Percentiles rank a stretch among this genome's conserved stretches.
These are phyloP conservation scores for Nannochloropsis salina DNA, from an alignment of 108 stramenopile genomes.

Conservation along the genomic window DNA sequence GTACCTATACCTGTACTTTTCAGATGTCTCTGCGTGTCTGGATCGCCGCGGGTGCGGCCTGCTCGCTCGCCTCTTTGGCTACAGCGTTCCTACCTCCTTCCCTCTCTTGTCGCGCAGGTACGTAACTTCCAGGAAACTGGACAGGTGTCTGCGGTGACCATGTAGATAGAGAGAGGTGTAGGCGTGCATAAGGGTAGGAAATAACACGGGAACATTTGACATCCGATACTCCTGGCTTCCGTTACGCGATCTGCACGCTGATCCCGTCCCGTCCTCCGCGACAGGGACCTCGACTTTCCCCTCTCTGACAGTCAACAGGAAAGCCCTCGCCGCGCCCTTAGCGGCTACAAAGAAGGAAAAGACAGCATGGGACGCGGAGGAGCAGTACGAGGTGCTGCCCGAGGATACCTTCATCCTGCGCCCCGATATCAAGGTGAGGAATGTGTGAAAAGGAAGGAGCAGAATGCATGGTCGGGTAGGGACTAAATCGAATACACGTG, in stretches of 20 bases:
- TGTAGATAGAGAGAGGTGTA: no score
- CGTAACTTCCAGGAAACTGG: not conserved
- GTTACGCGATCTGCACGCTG: no score
- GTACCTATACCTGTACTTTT: no score
- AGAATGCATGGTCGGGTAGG: not conserved
- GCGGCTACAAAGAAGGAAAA: not conserved
- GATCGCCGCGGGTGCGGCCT: not conserved
- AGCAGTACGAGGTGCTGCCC: not conserved
- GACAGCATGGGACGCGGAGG: not conserved
- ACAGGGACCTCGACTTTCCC: no score
- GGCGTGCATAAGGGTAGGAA: no score
- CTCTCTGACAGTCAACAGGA: not conserved
- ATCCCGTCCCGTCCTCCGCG: no score
- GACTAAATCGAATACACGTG: not conserved
- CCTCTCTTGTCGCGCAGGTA: not conserved
- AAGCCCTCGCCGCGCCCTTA: not conserved
- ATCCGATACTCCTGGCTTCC: no score
- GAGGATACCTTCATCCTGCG: not conserved
- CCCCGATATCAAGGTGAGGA: conserved; percentile 2
- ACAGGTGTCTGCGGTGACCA: no score
- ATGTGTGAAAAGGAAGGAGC: not conserved
- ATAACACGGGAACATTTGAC: no score
- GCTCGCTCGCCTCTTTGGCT: conserved; percentile 1
- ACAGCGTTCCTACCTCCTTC: not conserved
- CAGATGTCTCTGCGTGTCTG: not conserved